These are phyloP conservation scores for Ophiocordyceps unilateralis DNA, from an alignment of 2,329 filamentous ascomycete species.

Conservation along the genomic window DNA sequence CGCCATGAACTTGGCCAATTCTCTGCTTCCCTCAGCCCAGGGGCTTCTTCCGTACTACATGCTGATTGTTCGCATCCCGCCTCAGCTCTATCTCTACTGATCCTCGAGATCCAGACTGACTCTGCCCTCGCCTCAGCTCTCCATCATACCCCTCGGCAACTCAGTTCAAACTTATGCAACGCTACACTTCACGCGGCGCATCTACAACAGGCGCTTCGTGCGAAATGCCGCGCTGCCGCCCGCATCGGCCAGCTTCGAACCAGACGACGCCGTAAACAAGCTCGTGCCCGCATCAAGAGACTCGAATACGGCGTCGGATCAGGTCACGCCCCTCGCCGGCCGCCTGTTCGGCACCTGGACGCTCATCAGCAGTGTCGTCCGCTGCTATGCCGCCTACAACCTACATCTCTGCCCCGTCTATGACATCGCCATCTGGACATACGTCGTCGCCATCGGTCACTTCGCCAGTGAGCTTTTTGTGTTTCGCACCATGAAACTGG, in stretches of 20 bases:
- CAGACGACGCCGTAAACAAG: slow-evolving; percentile 36
- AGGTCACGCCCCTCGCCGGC: slow-evolving; percentile 58
- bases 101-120: neutral
- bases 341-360: slow-evolving; percentile 84
- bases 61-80: slow-evolving; percentile 23
- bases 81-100: neutral
- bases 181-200: slow-evolving; percentile 63
- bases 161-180: slow-evolving; percentile 70
- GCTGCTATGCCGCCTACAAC: slow-evolving; percentile 73
- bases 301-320: slow-evolving; percentile 29
- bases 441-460: slow-evolving; percentile 59
- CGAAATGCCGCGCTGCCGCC: slow-evolving; percentile 27
- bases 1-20: slow-evolving; percentile 26
- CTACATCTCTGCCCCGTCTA: slow-evolving; percentile 57
- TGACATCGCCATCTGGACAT: slow-evolving; percentile 67
- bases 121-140: slow-evolving; percentile 51
- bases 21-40: slow-evolving; percentile 29
- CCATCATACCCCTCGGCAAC: slow-evolving; percentile 69
- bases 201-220: slow-evolving; percentile 57
- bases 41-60: slow-evolving; percentile 43
- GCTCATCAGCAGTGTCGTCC: slow-evolving; percentile 56
- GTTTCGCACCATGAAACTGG: slow-evolving; percentile 58
- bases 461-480: slow-evolving; percentile 68
- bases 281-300: slow-evolving; percentile 19
- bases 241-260: slow-evolving; percentile 24